These are phyloP conservation scores for Penicillium alfredii DNA, from an alignment of 495 filamentous ascomycete species.

Conservation along the genomic window DNA sequence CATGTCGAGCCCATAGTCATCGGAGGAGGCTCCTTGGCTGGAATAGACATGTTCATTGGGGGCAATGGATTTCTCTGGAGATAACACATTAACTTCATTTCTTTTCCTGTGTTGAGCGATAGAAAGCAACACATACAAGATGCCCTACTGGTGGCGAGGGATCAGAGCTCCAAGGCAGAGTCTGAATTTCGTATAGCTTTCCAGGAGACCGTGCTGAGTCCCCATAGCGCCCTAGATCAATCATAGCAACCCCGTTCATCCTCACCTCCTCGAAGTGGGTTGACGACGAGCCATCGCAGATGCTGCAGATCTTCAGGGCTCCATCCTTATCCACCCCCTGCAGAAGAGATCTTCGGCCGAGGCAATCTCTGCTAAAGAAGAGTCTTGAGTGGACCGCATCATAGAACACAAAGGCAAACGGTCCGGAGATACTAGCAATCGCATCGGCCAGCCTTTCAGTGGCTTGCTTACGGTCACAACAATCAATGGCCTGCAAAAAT, in stretches of 20 bases:
- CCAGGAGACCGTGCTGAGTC: conserved; percentile 1
- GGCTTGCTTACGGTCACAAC: conserved; percentile 11
- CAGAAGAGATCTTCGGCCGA: conserved; percentile 81
- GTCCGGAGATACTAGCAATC: conserved; percentile 65
- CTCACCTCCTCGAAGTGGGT: conserved; percentile 71
- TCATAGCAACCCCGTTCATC: conserved; percentile 67
- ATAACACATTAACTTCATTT: too few relatives aligned
- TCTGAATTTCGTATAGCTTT: conserved; percentile 26
- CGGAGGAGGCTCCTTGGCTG: conserved; percentile 25
- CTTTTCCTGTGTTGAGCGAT: conserved; percentile 5
- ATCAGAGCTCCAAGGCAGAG: conserved; percentile 25
- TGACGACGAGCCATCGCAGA: conserved; percentile 51
- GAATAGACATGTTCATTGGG: conserved; percentile 52
- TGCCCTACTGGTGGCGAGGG: conserved; percentile 15
- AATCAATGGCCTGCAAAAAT: conserved; percentile 44
- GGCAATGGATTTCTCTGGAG: conserved; percentile 54
- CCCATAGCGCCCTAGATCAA: conserved; percentile 43
- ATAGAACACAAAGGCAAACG: conserved; percentile 88
- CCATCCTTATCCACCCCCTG: conserved; percentile 37
- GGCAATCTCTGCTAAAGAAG: conserved; percentile 77
- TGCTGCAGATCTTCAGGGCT: conserved; percentile 65
- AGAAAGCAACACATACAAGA: conserved; percentile 33
- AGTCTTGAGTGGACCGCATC: conserved; percentile 54
- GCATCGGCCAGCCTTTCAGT: conserved; percentile 42
- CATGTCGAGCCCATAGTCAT: conserved; percentile 46